Conservation (phyloP, 1,284 basidiomycete genomes). For the Gomphus bonarii region DNA sequence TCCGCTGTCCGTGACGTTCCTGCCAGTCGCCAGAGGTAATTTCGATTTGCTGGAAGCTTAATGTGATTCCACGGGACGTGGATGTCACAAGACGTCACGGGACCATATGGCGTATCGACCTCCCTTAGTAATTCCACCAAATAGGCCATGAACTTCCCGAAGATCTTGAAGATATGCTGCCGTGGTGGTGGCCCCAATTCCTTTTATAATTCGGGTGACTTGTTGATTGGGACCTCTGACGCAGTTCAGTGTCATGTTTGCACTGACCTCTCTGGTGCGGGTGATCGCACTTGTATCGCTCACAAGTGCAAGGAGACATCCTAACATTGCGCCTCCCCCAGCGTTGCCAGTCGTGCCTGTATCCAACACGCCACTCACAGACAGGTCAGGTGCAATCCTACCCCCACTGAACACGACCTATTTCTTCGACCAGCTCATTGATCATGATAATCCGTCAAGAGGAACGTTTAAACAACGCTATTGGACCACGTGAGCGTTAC, state of each 20-base stretch:
- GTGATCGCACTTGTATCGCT: background rate
- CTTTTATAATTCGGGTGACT: too few relatives aligned
- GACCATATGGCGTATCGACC: too few relatives aligned
- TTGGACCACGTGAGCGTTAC: constrained; percentile 50
- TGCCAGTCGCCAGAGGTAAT: too few relatives aligned
- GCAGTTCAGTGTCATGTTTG: background rate
- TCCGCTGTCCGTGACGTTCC: too few relatives aligned
- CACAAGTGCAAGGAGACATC: background rate
- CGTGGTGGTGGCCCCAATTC: too few relatives aligned
- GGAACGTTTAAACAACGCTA: constrained; percentile 72
- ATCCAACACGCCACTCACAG: constrained; percentile 3
- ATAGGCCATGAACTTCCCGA: too few relatives aligned
- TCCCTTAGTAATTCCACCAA: too few relatives aligned
- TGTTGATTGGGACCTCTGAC: too few relatives aligned
- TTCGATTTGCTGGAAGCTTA: too few relatives aligned
- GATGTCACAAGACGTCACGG: too few relatives aligned
- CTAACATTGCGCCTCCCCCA: background rate
- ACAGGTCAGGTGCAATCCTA: constrained; percentile 12
- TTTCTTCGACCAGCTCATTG: constrained; percentile 61
- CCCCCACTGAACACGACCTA: constrained; percentile 37
- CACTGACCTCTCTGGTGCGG: background rate
- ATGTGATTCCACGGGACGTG: too few relatives aligned
- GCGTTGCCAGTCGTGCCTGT: background rate
- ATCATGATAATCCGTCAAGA: constrained; percentile 56
- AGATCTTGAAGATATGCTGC: too few relatives aligned